Evolutionary conservation across 2,329 filamentous ascomycete genomes (phyloP), one percentile per base, ranked within the genome.

Genomic region (Chrysoporthe cubensis): DNA sequence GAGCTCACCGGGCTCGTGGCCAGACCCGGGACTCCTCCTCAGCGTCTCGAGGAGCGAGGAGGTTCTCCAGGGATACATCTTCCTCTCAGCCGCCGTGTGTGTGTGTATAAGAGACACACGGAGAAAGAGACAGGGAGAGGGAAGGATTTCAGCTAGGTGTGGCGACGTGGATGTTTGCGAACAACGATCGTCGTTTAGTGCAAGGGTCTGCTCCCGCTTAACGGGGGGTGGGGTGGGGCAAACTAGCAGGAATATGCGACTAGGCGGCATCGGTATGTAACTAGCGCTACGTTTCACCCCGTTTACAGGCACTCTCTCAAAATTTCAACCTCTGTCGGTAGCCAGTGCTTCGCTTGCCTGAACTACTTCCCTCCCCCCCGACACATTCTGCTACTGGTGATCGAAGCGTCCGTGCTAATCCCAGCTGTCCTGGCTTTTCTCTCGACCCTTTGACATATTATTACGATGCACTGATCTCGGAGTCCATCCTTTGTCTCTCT

Each of bases 301-400:
- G 66, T 9, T 58, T 68, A 65, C 32, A 4, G 11, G 26, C 42
- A 32, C 40, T 46, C 48, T 42, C 7, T 32, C 66, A 57, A 68
- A 68, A 62, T 62, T 68, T 68, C 66, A 61, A 62, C 52, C 50
- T 58, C 40, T 59, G 50, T n/a, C 52, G 40, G 26, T 46, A 26
- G 26, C 21, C 9, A 48, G 26, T 46, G n/a, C 34, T 60, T 43
- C 46, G 60, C 64, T 37, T 46, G 56, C 13, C 57, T 62, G 18
- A 42, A 61, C 54, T 43, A 57, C 37, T 54, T 64, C 54, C 59
- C 37, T 42, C 40, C 60, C 44, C 44, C 61, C 44, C 61, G 62
- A 54, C n/a, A 43, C 61, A 61, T 54, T 18, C 43, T n/a, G n/a
- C 8, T 65, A 42, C n/a, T 44, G n/a, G 37, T n/a, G 13, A 37